A percentile compares a stretch with the other conserved stretches of the same genome.
These are phyloP conservation scores for Solanum lycopersicoides DNA, from an alignment of 257 asterid species.

Conservation along the genomic window DNA sequence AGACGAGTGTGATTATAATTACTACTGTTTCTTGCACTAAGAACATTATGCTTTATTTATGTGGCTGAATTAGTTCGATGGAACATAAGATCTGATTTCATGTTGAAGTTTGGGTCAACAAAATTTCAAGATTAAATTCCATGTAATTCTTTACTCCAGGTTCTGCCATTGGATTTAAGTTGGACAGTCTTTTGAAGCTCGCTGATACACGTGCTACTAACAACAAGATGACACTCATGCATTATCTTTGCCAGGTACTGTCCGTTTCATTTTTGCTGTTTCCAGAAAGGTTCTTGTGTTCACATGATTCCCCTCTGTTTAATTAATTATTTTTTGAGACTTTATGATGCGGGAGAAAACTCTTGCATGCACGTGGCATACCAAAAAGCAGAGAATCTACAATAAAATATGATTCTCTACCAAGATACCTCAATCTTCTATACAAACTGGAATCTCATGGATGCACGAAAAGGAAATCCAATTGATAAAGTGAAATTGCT, in stretches of 20 bases:
- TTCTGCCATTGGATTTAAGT: constrained; percentile 90
- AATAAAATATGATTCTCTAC: not conserved
- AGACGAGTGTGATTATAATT: not conserved
- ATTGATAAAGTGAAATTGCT: not conserved
- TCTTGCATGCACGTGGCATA: not conserved
- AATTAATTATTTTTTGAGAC: not conserved
- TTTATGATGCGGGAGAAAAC: not conserved
- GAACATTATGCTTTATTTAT: not conserved
- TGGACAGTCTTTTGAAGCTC: constrained; percentile 96
- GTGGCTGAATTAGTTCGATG: not conserved
- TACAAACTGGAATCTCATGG: not conserved
- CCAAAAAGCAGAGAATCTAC: not conserved
- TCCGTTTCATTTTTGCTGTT: not conserved
- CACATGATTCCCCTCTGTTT: not conserved
- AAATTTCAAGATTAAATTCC: not conserved
- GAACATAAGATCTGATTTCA: not conserved
- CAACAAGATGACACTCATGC: constrained; percentile 94
- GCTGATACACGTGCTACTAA: constrained; percentile 92
- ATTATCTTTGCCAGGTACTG: constrained; percentile 85
- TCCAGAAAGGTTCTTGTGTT: not conserved
- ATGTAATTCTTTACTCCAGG: constrained; percentile 20
- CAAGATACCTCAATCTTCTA: not conserved
- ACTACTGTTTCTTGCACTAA: not conserved
- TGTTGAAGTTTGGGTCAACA: not conserved
- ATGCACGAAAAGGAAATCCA: not conserved